Conservation (phyloP, 208 protist species). For the Acanthamoeba quina region DNA sequence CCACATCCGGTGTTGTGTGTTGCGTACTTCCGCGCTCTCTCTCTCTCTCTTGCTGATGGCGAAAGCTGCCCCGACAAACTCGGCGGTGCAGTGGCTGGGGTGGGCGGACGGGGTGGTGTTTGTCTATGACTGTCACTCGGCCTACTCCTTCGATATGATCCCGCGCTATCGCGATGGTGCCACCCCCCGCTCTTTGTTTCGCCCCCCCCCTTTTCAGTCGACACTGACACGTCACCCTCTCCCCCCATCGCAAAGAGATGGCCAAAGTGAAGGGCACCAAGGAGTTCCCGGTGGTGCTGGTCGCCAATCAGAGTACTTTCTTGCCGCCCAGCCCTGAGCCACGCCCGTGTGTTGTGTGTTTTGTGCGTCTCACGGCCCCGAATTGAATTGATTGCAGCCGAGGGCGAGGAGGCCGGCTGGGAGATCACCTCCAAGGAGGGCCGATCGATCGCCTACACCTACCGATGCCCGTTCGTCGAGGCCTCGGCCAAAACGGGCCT, state of each 20-base stretch:
- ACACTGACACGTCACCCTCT: background rate
- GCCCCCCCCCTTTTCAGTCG: background rate
- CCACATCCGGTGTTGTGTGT: background rate
- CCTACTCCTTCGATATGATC: conserved; percentile 65
- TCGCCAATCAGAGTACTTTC: conserved; percentile 35
- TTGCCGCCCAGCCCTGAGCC: no score
- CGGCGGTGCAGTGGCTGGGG: conserved; percentile 3
- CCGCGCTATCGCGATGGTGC: conserved; percentile 29
- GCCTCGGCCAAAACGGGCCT: conserved; percentile 48
- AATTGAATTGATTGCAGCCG: background rate
- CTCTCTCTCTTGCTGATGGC: background rate
- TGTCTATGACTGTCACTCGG: conserved; percentile 48
- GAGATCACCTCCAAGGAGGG: conserved; percentile 68
- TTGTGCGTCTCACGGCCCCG: background rate
- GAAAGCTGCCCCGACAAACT: background rate
- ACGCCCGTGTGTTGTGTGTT: background rate
- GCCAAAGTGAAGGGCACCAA: conserved; percentile 63
- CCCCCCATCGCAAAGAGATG: background rate
- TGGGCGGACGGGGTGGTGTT: conserved; percentile 62
- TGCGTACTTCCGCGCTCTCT: background rate
- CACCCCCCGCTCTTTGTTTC: background rate
- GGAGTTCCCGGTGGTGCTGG: conserved; percentile 60
- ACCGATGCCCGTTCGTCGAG: conserved; percentile 58
- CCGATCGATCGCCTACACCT: conserved; percentile 40
- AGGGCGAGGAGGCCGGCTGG: conserved; percentile 39